Evolutionary conservation across 805 yeast species (phyloP), one percentile per base, ranked within the genome.

Genomic region (Candida succiphila): DNA sequence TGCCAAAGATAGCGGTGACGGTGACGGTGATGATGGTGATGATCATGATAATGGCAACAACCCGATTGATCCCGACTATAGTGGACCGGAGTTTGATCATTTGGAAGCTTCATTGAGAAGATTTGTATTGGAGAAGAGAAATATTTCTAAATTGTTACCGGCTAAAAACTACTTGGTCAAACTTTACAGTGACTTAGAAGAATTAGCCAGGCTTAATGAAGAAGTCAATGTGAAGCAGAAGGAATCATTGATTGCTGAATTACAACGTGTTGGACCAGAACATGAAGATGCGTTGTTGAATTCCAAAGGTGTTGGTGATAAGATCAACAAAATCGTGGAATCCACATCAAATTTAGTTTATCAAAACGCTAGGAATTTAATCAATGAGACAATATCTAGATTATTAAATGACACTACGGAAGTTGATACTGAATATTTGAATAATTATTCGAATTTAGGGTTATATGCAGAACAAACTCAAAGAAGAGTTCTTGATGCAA

Each of bases 141-240:
- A 96, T 0, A 55, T 82, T 9, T 87, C 97, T 0, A 92, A 92
- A 52, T 63, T 92, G 12, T 69, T 85, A 24, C 99, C 99, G 0
- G 97, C 96, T 0, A 86, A 87, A 49, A 88, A 79, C n/a, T 92
- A 82, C 46, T 58, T 89, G 20, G 39, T 66, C 15, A 89, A 87
- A 46, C 50, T 88, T 10, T 67, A 83, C 27, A 54, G 54, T 17
- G 99, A 92, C 48, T 48, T 89, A 27, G 60, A 61, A 32, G 56
- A 60, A 1, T 61, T 92, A 16, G 68, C 94, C 0, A 57, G 64
- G 8, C 57, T 72, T n/a, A 92, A 88, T 51, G 66, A 74, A 32
- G 55, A 64, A n/a, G 58, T 71, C 12, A 70, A 76, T 42, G 43
- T 56, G 12, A 56, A 61, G 18, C 83, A 76, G 36, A 67, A 66